Evolutionary conservation across 1,139 yeast genomes (phyloP).

Genomic region (Zygosaccharomyces sapae): DNA sequence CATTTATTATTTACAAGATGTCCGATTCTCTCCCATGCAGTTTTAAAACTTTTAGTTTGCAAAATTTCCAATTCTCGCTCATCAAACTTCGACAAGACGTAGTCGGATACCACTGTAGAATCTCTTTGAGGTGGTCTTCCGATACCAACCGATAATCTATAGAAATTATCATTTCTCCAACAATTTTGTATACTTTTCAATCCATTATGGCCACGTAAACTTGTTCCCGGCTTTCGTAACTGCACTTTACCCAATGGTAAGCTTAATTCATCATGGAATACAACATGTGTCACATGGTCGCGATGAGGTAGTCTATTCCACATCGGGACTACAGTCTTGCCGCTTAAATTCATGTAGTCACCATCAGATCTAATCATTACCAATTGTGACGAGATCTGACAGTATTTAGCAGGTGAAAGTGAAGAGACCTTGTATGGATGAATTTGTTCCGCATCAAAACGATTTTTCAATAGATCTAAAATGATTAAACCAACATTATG

Average conservation of each 20-base stretch:
- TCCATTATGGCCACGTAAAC: slow-evolving; percentile 80
- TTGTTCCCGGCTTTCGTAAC: slow-evolving; percentile 50
- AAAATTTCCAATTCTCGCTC: slow-evolving; percentile 37
- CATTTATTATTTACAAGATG: slow-evolving; percentile 1
- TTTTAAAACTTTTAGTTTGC: slow-evolving; percentile 11
- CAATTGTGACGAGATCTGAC: slow-evolving; percentile 25
- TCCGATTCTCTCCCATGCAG: slow-evolving; percentile 12
- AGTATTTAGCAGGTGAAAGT: slow-evolving; percentile 21
- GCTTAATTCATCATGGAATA: slow-evolving; percentile 75
- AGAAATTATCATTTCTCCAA: slow-evolving; percentile 38
- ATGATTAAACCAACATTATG: slow-evolving; percentile 62
- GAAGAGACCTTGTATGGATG: slow-evolving; percentile 12
- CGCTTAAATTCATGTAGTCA: slow-evolving; percentile 67
- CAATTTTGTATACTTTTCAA: slow-evolving; percentile 49
- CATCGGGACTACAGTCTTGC: slow-evolving; percentile 47
- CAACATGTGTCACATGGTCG: slow-evolving; percentile 44
- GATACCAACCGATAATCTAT: slow-evolving; percentile 66
- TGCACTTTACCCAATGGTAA: slow-evolving; percentile 60
- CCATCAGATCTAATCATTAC: slow-evolving; percentile 47
- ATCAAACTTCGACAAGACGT: slow-evolving; percentile 54
- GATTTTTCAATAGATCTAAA: slow-evolving; percentile 22
- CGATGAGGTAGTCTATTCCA: slow-evolving; percentile 39
- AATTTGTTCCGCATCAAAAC: slow-evolving; percentile 19
- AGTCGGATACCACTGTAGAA: slow-evolving; percentile 48
- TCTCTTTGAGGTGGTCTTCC: slow-evolving; percentile 54